A percentile compares a stretch with the other conserved stretches of the same genome.
Conservation (phyloP, 352 stramenopile species). For the Globisporangium recalcitrans region DNA sequence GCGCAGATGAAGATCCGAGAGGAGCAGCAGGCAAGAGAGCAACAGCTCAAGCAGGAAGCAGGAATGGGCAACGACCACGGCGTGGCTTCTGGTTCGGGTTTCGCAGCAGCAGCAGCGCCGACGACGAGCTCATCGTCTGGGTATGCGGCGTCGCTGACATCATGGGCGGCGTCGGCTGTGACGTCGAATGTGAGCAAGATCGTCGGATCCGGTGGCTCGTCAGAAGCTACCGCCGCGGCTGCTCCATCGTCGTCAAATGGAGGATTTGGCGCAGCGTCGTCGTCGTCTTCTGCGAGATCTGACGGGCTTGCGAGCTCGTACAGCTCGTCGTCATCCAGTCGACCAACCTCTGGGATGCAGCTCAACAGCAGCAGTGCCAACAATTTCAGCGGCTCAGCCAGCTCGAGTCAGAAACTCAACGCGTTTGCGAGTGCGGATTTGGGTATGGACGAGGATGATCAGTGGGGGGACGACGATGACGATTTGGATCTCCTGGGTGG, state of each 20-base stretch:
- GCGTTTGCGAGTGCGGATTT: slow-evolving; percentile 45
- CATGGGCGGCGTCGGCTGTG: slow-evolving; percentile 70
- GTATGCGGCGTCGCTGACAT: slow-evolving; percentile 64
- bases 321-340: not conserved
- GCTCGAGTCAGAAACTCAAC: slow-evolving; percentile 16
- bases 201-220: slow-evolving; percentile 33
- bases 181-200: slow-evolving; percentile 65
- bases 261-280: slow-evolving; percentile 4
- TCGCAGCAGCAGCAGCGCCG: slow-evolving; percentile 22
- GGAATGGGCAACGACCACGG: slow-evolving; percentile 17
- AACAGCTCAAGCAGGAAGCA: slow-evolving; percentile 47
- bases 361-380: slow-evolving; percentile 8
- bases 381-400: not conserved
- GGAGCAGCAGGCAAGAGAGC: slow-evolving; percentile 51
- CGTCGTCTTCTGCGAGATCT: slow-evolving; percentile 21
- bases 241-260: slow-evolving; percentile 5
- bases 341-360: slow-evolving; percentile 12
- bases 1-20: slow-evolving; percentile 76
- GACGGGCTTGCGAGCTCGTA: slow-evolving; percentile 9
- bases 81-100: not conserved
- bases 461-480: slow-evolving; percentile 56
- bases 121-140: slow-evolving; percentile 22
- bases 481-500: slow-evolving; percentile 49
- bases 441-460: slow-evolving; percentile 44
- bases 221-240: not conserved